A percentile compares a stretch with the other conserved stretches of the same genome.
Conservation (phyloP, 305 asterid genomes). For the Euphrasia arctica region DNA sequence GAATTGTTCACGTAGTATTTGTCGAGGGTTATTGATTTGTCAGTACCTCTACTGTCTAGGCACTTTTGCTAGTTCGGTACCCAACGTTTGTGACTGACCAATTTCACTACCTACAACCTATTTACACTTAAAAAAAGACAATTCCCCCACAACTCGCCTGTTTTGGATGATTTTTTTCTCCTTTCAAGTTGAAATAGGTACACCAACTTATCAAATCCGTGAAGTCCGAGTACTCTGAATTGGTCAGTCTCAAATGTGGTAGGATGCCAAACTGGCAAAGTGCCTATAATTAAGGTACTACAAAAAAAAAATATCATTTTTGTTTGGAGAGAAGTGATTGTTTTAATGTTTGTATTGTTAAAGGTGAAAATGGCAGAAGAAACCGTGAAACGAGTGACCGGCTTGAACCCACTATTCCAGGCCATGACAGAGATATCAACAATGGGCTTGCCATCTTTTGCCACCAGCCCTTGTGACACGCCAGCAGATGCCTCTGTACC, state of each 20-base stretch:
- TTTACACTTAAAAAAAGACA: background rate
- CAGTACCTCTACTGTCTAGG: background rate
- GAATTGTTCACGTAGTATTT: background rate
- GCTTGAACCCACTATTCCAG: constrained; percentile 74
- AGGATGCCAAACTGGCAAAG: background rate
- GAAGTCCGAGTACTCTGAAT: background rate
- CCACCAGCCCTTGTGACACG: constrained; percentile 57
- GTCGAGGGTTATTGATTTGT: background rate
- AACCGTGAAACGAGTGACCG: constrained; percentile 85
- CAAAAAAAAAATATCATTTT: background rate
- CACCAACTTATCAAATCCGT: background rate
- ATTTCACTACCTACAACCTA: background rate
- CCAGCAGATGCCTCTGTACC: constrained; percentile 71
- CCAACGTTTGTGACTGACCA: background rate
- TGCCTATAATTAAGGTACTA: background rate
- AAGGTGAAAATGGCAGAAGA: constrained; percentile 79
- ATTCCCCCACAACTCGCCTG: background rate
- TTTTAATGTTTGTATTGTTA: background rate
- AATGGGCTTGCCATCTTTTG: constrained; percentile 52
- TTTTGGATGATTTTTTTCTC: background rate
- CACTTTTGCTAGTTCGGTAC: background rate
- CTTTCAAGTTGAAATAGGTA: background rate
- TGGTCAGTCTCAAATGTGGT: background rate
- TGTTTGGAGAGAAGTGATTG: background rate
- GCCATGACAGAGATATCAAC: constrained; percentile 78